Evolutionary conservation across 2,329 filamentous ascomycete species (phyloP), one percentile per base, ranked within the genome.

Genomic region (Neurospora sp.): DNA sequence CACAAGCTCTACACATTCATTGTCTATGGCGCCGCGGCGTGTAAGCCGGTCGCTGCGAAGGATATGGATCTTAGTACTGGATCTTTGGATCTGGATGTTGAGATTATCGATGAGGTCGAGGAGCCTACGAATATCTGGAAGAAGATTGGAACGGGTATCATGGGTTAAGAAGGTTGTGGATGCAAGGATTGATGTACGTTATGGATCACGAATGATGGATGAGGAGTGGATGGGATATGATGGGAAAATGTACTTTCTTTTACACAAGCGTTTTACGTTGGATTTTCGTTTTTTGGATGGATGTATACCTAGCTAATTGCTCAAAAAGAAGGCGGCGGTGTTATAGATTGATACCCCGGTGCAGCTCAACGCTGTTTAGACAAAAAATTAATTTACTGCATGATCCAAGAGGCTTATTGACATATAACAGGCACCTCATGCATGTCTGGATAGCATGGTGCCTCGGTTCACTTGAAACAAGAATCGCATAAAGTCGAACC

Each of bases 1-100:
- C 89, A 91, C 80, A 91, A 91, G 81, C 65, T 84, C n/a, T 70
- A 81, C 4, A 62, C 52, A 4, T 1, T 62, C 52, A n/a, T 62
- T 62, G 4, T 36, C 6, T 3, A 17, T 3, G 52, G 52, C 8
- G 23, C 28, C 1, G 52, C 52, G 15, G 52, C 52, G 23, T 62
- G 23, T 17, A 62, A 62, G 52, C 23, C 23, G 15, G 28, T 62
- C 23, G 23, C 28, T 2, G 52, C 52, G 5, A 62, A 62, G 52
- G 52, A 62, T 8, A 62, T 62, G 52, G 52, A 62, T 28, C 28
- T 68, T 4, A n/a, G 6, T 38, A 68, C 57, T 39, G 43, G 43
- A 37, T 68, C 36, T 52, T 68, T 46, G 40, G 40, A 68, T 68
- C 28, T 62, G 52, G 52, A 62, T 17, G 52, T 6, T 3, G 52